Conservation (phyloP, 176 grass and related monocot genomes). For the Musa itinerans region DNA sequence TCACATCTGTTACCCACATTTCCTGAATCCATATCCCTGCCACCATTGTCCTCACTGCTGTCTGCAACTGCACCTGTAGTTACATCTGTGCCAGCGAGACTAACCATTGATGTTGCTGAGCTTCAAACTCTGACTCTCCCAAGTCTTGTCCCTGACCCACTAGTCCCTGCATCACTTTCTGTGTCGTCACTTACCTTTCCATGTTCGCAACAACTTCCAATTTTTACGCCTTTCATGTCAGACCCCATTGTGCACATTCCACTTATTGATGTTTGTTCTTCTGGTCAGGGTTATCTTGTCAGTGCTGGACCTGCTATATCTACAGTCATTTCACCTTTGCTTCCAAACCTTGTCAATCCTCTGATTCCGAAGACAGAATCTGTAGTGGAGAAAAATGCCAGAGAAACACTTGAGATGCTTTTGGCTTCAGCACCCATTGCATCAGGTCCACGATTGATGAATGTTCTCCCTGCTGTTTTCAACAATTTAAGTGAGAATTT, state of each 20-base stretch:
- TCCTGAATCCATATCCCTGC: conserved; percentile 29
- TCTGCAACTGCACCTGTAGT: conserved; percentile 28
- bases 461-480: conserved; percentile 36
- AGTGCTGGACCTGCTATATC: conserved; percentile 74
- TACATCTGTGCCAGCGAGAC: conserved; percentile 34
- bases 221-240: conserved; percentile 81
- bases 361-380: conserved; percentile 62
- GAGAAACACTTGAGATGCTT: conserved; percentile 81
- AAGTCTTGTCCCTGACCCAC: conserved; percentile 49
- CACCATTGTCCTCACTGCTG: conserved; percentile 45
- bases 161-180: conserved; percentile 45
- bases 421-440: conserved; percentile 48
- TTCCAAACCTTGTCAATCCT: conserved; percentile 49
- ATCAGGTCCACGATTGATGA: conserved; percentile 34
- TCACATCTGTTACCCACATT: conserved; percentile 29
- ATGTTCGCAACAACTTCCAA: conserved; percentile 50
- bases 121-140: conserved; percentile 40
- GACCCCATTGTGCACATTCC: conserved; percentile 95
- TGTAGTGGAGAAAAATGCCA: conserved; percentile 65
- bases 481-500: conserved; percentile 30
- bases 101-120: conserved; percentile 32
- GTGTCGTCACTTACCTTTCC: conserved; percentile 52
- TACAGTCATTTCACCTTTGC: conserved; percentile 42
- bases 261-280: conserved; percentile 75
- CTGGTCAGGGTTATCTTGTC: conserved; percentile 78